Conservation (phyloP, 352 stramenopile genomes). For the Peronospora tabacina region DNA sequence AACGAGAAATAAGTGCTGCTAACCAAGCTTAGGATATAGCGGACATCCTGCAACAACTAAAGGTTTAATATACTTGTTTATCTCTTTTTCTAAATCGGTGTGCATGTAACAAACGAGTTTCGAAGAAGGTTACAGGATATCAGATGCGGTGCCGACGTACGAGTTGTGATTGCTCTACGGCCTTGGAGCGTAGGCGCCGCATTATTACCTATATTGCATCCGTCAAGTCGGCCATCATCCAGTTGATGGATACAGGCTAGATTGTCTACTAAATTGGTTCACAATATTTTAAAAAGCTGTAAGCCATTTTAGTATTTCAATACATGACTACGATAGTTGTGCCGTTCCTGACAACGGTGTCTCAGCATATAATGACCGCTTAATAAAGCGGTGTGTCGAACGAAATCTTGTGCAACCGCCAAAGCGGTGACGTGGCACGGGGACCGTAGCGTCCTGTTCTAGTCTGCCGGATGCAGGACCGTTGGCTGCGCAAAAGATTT, state of each 20-base stretch:
- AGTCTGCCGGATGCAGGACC: no score
- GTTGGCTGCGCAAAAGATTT: no score
- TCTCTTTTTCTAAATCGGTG: constrained; percentile 25
- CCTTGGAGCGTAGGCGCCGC: constrained; percentile 89
- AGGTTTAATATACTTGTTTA: not conserved
- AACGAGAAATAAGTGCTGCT: not conserved
- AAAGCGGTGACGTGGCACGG: no score
- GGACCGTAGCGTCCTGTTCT: no score
- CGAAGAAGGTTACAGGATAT: constrained; percentile 92
- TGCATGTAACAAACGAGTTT: constrained; percentile 95
- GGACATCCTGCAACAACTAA: constrained; percentile 19
- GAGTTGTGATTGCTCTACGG: constrained; percentile 87
- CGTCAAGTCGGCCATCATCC: constrained; percentile 92
- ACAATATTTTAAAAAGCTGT: no score
- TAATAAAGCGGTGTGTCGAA: no score
- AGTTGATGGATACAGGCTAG: constrained; percentile 58
- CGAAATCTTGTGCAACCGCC: no score
- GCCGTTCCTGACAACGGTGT: no score
- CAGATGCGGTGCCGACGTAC: constrained; percentile 90
- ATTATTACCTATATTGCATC: constrained; percentile 93
- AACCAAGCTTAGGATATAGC: constrained; percentile 20
- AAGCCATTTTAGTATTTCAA: no score
- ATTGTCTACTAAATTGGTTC: no score
- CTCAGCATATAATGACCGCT: no score
- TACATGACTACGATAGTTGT: no score